These are phyloP conservation scores for Plasmodium relictum DNA, from an alignment of 169 alveolate species.

Conservation along the genomic window DNA sequence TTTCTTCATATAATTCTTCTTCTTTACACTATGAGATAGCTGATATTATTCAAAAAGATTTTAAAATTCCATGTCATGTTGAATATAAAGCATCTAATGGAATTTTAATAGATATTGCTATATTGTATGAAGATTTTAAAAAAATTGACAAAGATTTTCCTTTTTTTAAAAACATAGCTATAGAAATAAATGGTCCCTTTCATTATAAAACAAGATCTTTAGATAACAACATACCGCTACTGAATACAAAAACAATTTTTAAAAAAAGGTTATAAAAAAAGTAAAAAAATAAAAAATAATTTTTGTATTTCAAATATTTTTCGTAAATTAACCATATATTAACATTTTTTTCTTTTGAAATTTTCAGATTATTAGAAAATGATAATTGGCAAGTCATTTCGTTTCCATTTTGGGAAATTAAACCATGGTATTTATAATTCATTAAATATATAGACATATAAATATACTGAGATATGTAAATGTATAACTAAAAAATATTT, in stretches of 20 bases:
- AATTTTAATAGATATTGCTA: constrained; percentile 55
- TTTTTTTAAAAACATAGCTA: constrained; percentile 41
- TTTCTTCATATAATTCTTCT: constrained; percentile 54
- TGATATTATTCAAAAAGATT: constrained; percentile 68
- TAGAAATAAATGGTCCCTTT: constrained; percentile 74
- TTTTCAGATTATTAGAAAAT: constrained; percentile 41
- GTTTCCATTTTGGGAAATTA: constrained; percentile 76
- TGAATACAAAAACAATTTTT: constrained; percentile 59
- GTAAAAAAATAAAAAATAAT: background rate
- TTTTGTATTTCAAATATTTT: too few relatives aligned
- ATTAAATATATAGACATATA: background rate
- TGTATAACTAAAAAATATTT: background rate
- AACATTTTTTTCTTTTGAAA: constrained; percentile 5
- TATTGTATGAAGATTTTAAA: constrained; percentile 50
- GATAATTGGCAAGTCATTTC: constrained; percentile 72
- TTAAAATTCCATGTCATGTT: constrained; percentile 69
- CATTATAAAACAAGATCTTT: constrained; percentile 70
- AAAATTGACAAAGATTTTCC: constrained; percentile 6
- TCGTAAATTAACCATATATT: background rate
- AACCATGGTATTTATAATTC: constrained; percentile 65
- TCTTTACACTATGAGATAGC: constrained; percentile 72
- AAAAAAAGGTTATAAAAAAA: constrained; percentile 43
- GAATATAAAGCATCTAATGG: constrained; percentile 61
- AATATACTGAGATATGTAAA: background rate
- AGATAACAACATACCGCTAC: constrained; percentile 9